Base-by-base conservation (phyloP, 495 filamentous ascomycete genomes). In the Aspergillus affinis region DNA sequence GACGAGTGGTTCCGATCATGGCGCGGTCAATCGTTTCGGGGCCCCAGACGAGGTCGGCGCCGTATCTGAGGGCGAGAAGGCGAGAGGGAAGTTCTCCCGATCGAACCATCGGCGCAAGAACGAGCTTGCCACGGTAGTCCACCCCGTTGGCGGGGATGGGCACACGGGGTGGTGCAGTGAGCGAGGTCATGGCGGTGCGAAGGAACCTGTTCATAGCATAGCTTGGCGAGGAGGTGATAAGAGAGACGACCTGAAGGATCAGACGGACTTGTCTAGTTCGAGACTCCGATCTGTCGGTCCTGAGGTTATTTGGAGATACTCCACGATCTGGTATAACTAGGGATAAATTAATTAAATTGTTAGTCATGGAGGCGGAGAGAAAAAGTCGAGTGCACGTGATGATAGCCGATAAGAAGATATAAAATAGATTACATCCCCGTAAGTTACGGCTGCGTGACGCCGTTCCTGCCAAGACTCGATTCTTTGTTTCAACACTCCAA, bases 41-140 rank as follows among this genome's bases (percentile, higher is more conserved):
- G 10, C 93, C 93, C 94, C 93, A 98, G 59, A 98, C 94, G 15
- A 98, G 83, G 70, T 98, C 94, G 48, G 95, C 95, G 50, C 94
- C 94, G 70, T 98, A 98, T 65, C 95, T 87, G 19, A 98, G 84
- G 7, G 94, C 89, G 4, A 93, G 70, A 1, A 98, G 83, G 17
- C 94, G 87, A 9, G 89, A 92, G 5, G 95, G 95, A 18, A 97
- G 79, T 77, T 99, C 94, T 64, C 95, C 95, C 26, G 90, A 93
- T 44, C 94, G 88, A 23, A 98, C 94, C 94, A 98, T 98, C 45
- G 94, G 94, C 23, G 94, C 94, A 32, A 99, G 87, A 32, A 97
- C 95, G 60, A 97, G 73, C 75, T 95, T 97, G 66, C 88, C 88
- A 63, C 92, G 85, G 74, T 95, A 97, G 77, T 97, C 93, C 70